A percentile compares a stretch with the other conserved stretches of the same genome.
Conservation (phyloP, 129 eudicot genomes). For the Saposhnikovia divaricata region DNA sequence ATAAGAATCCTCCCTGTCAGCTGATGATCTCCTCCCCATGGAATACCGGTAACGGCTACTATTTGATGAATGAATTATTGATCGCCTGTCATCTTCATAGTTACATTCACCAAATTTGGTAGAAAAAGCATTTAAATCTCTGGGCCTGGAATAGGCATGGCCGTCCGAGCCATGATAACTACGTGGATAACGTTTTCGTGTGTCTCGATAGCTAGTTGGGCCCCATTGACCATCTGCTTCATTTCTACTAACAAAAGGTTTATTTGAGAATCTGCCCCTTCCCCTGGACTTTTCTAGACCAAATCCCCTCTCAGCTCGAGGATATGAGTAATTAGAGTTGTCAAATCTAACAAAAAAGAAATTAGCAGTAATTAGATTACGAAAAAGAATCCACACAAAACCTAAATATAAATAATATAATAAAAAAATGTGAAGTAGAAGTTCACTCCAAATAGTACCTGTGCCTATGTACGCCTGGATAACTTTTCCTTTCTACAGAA, state of each 20-base stretch:
- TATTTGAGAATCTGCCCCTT: constrained; percentile 25
- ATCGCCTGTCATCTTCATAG: constrained; percentile 24
- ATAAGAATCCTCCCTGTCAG: constrained; percentile 39
- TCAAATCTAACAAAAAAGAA: background rate
- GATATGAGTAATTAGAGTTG: background rate
- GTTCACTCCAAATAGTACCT: background rate
- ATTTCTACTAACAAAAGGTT: constrained; percentile 18
- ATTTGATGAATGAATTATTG: constrained; percentile 25
- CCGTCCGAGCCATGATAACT: constrained; percentile 17
- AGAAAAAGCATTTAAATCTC: constrained; percentile 22
- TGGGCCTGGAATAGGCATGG: constrained; percentile 33
- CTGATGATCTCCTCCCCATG: constrained; percentile 39
- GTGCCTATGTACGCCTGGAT: constrained; percentile 1
- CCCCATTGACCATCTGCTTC: constrained; percentile 27
- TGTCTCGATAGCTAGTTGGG: constrained; percentile 22
- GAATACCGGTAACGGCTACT: constrained; percentile 23
- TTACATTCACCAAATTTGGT: constrained; percentile 11
- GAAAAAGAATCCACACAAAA: background rate
- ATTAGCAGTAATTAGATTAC: background rate
- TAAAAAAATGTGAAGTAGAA: no score
- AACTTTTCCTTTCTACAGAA: constrained; percentile 17
- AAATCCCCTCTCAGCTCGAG: background rate
- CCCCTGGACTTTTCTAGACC: constrained; percentile 8
- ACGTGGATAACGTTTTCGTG: constrained; percentile 17
- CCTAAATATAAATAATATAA: background rate